phyloP scores from a whole-genome alignment of 768 basidiomycete species.

The Botryobasidium botryosum region DNA sequence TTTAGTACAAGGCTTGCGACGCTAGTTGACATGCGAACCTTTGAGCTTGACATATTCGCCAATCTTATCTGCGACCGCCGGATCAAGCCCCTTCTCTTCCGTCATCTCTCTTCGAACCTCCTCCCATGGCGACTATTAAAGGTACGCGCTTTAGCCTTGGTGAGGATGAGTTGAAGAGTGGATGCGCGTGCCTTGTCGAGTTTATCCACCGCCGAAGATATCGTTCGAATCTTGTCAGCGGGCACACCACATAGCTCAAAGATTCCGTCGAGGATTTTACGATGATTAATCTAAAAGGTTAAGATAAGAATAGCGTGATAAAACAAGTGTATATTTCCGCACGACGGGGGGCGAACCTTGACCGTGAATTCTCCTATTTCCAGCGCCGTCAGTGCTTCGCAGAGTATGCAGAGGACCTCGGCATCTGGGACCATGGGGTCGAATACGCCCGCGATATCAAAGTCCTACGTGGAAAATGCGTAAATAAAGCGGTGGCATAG shows the following conservation, averaged over 20 bases:
- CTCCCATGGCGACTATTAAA: conserved; percentile 55
- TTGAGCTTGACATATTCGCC: conserved; percentile 95
- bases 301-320: background rate
- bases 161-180: background rate
- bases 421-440: conserved; percentile 97
- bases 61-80: conserved; percentile 74
- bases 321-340: background rate
- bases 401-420: conserved; percentile 68
- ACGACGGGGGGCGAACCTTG: conserved; percentile 38
- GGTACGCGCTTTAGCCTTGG: background rate
- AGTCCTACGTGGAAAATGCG: conserved; percentile 51
- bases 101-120: conserved; percentile 97
- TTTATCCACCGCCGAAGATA: conserved; percentile 95
- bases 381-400: conserved; percentile 62
- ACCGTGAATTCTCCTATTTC: conserved; percentile 90
- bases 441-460: conserved; percentile 84
- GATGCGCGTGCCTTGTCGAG: conserved; percentile 65
- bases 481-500: background rate
- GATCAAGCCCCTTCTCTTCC: conserved; percentile 78
- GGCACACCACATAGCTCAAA: conserved; percentile 95
- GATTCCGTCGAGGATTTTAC: conserved; percentile 92
- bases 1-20: background rate
- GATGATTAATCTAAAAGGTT: conserved; percentile 61
- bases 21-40: conserved; percentile 30
- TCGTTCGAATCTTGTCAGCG: conserved; percentile 69